These are phyloP conservation scores for Brettanomyces bruxellensis DNA, from an alignment of 805 yeast species.

Conservation along the genomic window DNA sequence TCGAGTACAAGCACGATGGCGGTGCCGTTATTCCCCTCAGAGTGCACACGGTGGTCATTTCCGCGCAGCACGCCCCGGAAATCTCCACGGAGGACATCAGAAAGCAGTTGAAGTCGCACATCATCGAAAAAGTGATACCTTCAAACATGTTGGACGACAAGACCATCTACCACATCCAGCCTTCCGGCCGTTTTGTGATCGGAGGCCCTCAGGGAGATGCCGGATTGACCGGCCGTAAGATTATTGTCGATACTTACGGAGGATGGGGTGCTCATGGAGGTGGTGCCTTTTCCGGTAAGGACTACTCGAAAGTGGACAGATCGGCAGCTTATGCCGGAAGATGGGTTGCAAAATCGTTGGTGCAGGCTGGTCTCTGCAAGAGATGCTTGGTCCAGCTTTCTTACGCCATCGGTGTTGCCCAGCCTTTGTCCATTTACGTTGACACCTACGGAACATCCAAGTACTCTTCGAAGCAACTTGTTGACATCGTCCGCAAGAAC, in stretches of 20 bases:
- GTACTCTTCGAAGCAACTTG: constrained; percentile 82
- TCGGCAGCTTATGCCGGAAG: constrained; percentile 99
- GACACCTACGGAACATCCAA: constrained; percentile 98
- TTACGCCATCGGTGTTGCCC: constrained; percentile 99
- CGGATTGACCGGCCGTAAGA: constrained; percentile 98
- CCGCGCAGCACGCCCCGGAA: constrained; percentile 96
- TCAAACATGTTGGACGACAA: constrained; percentile 83
- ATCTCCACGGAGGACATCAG: constrained; percentile 92
- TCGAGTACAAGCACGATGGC: constrained; percentile 86
- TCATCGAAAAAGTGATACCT: constrained; percentile 90
- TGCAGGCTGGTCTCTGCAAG: constrained; percentile 88
- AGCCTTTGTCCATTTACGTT: constrained; percentile 95
- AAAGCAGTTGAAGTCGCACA: constrained; percentile 63
- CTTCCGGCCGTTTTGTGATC: constrained; percentile 98
- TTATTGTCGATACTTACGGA: constrained; percentile 99
- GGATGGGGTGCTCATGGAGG: constrained; percentile 99
- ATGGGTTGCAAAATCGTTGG: constrained; percentile 99
- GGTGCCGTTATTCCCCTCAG: constrained; percentile 95
- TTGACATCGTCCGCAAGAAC: constrained; percentile 84
- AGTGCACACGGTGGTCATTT: constrained; percentile 95
- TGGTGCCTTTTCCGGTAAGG: constrained; percentile 99
- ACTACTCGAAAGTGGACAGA: constrained; percentile 98
- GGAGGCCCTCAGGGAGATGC: constrained; percentile 99
- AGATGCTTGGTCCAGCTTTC: constrained; percentile 98
- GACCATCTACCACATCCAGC: constrained; percentile 97